Conservation (phyloP, 225 moss, liverwort and hornwort genomes). For the Ulota crispa region DNA sequence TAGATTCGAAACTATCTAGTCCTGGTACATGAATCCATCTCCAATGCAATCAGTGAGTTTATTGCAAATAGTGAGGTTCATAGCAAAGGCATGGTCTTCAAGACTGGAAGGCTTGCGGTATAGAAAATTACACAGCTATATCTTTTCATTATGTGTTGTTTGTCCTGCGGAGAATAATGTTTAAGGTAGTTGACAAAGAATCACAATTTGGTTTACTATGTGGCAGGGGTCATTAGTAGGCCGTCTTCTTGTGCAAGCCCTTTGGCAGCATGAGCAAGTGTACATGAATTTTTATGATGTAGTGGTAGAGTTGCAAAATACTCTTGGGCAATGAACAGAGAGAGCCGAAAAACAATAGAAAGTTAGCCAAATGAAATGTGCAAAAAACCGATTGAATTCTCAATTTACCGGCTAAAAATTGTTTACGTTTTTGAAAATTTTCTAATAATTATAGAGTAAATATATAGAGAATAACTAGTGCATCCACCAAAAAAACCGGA, state of each 20-base stretch:
- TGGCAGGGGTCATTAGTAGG: background rate
- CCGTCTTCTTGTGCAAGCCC: slow-evolving; percentile 14
- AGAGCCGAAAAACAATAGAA: too few species aligned
- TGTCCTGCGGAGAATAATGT: background rate
- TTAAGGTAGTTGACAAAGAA: background rate
- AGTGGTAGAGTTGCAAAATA: background rate
- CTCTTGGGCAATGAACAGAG: too few species aligned
- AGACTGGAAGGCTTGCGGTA: background rate
- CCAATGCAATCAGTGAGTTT: background rate
- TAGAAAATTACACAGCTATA: background rate
- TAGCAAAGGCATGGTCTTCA: background rate
- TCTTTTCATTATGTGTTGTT: background rate
- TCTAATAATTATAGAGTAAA: too few species aligned
- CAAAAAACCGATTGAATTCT: too few species aligned
- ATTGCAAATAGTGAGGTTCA: background rate
- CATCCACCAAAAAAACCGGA: too few species aligned
- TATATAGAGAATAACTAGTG: too few species aligned
- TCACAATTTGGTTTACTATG: background rate
- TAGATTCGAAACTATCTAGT: background rate
- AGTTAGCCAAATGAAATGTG: too few species aligned
- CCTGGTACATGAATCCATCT: background rate
- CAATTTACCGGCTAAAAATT: too few species aligned
- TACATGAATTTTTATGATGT: background rate
- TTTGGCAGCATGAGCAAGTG: slow-evolving; percentile 12
- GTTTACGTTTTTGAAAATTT: too few species aligned